Evolutionary conservation across 352 stramenopile genomes (phyloP).

Genomic region (Globisporangium viniferum): DNA sequence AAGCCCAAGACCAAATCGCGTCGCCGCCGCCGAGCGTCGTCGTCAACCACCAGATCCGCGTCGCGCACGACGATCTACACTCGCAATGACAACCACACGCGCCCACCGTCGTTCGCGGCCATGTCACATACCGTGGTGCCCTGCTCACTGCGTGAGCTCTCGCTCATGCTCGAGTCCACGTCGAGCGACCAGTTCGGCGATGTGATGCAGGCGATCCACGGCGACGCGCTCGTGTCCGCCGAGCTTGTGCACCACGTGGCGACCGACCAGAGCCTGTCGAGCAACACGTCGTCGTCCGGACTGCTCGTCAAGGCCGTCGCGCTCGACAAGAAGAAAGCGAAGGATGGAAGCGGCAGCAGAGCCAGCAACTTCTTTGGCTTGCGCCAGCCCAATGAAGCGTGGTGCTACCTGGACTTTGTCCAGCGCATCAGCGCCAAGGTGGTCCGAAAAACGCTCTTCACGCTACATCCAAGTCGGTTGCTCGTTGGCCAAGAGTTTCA

Average conservation of each 20-base stretch:
- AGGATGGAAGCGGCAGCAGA: background rate
- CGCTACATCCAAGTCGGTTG: background rate
- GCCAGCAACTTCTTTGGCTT: slow-evolving; percentile 6
- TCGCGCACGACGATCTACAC: background rate
- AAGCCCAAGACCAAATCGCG: slow-evolving; percentile 5
- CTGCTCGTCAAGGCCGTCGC: slow-evolving; percentile 8
- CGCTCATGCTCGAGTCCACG: slow-evolving; percentile 4
- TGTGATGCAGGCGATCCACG: slow-evolving; percentile 8
- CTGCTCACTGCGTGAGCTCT: slow-evolving; percentile 9
- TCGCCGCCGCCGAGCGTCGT: background rate
- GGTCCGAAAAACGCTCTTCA: slow-evolving; percentile 14
- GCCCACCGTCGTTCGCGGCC: background rate
- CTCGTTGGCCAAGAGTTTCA: background rate
- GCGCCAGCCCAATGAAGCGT: slow-evolving; percentile 4
- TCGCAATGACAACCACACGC: background rate
- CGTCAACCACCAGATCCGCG: background rate
- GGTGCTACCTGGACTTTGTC: slow-evolving; percentile 18
- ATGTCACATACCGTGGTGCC: slow-evolving; percentile 10
- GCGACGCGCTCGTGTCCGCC: slow-evolving; percentile 8
- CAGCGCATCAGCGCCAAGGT: slow-evolving; percentile 11
- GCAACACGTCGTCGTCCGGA: background rate
- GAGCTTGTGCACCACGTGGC: slow-evolving; percentile 7
- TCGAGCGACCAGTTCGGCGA: background rate
- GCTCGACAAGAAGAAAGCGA: slow-evolving; percentile 6
- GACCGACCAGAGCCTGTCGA: background rate